Percentiles rank a stretch among this genome's conserved stretches.
Conservation (phyloP, 352 stramenopile species). For the Aphanomyces stellatus region DNA sequence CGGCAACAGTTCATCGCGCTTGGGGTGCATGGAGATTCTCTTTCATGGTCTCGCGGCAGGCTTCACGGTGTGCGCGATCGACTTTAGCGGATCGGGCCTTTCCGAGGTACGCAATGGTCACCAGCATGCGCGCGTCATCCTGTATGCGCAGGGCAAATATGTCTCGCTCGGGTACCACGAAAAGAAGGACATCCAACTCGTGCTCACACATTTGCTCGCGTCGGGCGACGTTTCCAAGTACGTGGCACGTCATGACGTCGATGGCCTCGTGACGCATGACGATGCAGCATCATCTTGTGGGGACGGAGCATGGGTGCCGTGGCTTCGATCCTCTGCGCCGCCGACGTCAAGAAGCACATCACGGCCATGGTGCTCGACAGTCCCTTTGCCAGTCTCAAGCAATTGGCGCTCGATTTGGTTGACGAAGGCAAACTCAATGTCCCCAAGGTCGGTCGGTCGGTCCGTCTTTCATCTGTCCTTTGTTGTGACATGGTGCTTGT, state of each 20-base stretch:
- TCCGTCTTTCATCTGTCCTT: not conserved
- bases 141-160: slow-evolving; percentile 75
- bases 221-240: slow-evolving; percentile 37
- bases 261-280: not conserved
- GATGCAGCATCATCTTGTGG: slow-evolving; percentile 47
- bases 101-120: slow-evolving; percentile 37
- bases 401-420: slow-evolving; percentile 61
- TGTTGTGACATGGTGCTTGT: not conserved
- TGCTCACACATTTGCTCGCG: slow-evolving; percentile 53
- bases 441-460: slow-evolving; percentile 38
- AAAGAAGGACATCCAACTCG: slow-evolving; percentile 57
- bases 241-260: not conserved
- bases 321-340: slow-evolving; percentile 53
- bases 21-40: slow-evolving; percentile 68
- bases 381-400: slow-evolving; percentile 67
- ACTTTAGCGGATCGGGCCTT: slow-evolving; percentile 67
- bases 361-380: slow-evolving; percentile 79
- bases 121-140: too few relatives aligned
- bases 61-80: slow-evolving; percentile 75
- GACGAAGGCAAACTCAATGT: slow-evolving; percentile 76
- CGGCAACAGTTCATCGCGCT: slow-evolving; percentile 71
- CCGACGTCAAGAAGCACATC: slow-evolving; percentile 39
- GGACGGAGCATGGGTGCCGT: slow-evolving; percentile 76
- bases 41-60: slow-evolving; percentile 38
- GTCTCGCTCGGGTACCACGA: slow-evolving; percentile 78